Base-by-base conservation (phyloP, 2,329 filamentous ascomycete species). In the Lasiodiplodia theobromae region DNA sequence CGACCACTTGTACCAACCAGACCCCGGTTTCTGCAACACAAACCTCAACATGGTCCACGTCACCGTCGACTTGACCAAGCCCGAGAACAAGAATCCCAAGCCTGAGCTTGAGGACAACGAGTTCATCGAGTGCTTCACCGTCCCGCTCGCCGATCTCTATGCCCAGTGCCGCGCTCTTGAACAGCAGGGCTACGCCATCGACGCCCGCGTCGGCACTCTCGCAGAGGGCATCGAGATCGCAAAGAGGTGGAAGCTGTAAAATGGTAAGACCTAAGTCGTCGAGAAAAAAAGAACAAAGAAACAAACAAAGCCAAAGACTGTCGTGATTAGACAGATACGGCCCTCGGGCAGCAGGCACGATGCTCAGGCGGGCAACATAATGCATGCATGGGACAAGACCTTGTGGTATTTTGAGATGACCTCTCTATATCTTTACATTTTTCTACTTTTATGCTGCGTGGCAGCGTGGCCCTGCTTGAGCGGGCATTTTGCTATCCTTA, bases 191-290 rank as follows among this genome's bases (percentile, higher is more conserved):
- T 94, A 87, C 78, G 92, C 91, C 1, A 92, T 96, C 72, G 92
- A 96, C 78, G 92, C 92, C 6, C 84, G 92, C 49, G 89, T 95
- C 2, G 92, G 90, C 1, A 92, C 91, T 5, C 80, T 95, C 56
- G 92, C 92, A 0, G 92, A 95, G 78, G 92, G 92, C 0, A 89
- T 95, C 69, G 89, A 94, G 75, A 81, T 93, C 71, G 90, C 90
- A 23, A 91, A 88, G 81, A 70, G 77, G 58, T 82, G 78, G 77
- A 81, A 75, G 68, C 68, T 82, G 5, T 65, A 25, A 63, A 58
- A 18, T 28, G 16, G n/a, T 28, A 44, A 18, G 16, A 18, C 18
- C 16, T 18, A 5, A 18, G 40, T 44, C 7, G n/a, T 11, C 4
- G n/a, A 47, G 7, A n/a, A 47, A 21, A 47, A 21, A 8, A n/a